Evolutionary conservation across 768 basidiomycete genomes (phyloP).

Genomic region (Saitozyma sp.): DNA sequence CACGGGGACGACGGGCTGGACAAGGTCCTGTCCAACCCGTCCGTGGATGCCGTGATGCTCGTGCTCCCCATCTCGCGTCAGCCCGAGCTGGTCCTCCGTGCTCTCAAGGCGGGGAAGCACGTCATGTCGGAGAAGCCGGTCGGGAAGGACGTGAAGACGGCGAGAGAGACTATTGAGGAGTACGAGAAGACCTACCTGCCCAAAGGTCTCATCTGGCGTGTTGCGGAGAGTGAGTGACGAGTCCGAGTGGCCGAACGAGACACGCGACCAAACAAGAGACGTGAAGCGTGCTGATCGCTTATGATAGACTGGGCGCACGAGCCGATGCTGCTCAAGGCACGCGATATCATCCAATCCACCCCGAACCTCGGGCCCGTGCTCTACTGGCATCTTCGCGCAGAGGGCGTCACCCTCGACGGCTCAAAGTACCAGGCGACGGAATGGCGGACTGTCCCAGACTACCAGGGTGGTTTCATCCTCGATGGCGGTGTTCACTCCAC

Average conservation of each 20-base stretch:
- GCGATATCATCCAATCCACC: conserved; percentile 18
- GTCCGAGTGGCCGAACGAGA: no score
- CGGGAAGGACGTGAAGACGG: conserved; percentile 67
- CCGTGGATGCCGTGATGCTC: conserved; percentile 72
- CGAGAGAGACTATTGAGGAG: conserved; percentile 64
- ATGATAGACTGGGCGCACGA: conserved; percentile 41
- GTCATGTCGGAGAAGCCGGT: conserved; percentile 88
- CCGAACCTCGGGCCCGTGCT: conserved; percentile 63
- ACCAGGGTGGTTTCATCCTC: conserved; percentile 65
- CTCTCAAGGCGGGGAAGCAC: conserved; percentile 69
- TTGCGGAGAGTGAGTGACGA: conserved; percentile 72
- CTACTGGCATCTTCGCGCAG: conserved; percentile 64
- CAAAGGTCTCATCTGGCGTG: conserved; percentile 72
- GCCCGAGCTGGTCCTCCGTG: conserved; percentile 65
- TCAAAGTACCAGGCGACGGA: conserved; percentile 77
- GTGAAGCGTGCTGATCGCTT: neutral
- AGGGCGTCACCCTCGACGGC: conserved; percentile 62
- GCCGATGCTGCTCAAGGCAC: conserved; percentile 28
- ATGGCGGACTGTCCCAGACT: conserved; percentile 78
- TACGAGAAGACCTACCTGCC: conserved; percentile 68
- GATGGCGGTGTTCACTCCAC: conserved; percentile 53
- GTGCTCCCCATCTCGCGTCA: conserved; percentile 75
- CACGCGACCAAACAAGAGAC: neutral
- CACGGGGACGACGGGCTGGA: conserved; percentile 41
- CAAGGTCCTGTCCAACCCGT: conserved; percentile 63